Base-by-base conservation (phyloP, 1,284 basidiomycete genomes). In the Ustilago hordei region DNA sequence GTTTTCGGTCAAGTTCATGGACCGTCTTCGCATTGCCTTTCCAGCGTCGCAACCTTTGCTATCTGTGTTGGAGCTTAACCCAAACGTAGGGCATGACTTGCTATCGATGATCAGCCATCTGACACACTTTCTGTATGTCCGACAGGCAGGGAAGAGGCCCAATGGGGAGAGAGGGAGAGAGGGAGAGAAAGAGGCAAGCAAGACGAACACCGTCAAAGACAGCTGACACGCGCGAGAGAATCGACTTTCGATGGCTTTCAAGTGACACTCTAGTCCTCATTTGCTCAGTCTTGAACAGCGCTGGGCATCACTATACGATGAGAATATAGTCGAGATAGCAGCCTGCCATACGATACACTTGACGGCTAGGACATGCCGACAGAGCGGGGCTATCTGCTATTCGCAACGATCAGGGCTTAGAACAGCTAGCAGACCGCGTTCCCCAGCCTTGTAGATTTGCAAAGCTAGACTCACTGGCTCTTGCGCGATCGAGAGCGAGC, bases 401-500 rank as follows among this genome's bases (percentile, higher is more conserved):
- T 28, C 23, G 23, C 23, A 28, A 28, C 3, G 23, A 28, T 28
- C 23, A 28, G 23, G 23, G 23, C 45, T 56, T 50, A 7, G 11
- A 32, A 12, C 48, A 17, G 48, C 48, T 19, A 17, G 48, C 48
- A 50, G 23, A 13, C 28, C 48, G 31, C 11, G 48, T 15, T 50
- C 28, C 15, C 31, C 5, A 50, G n/a, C 8, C 31, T 48, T 9
- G n/a, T 48, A 41, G 5, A 23, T n/a, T 50, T 12, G 9, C 48
- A 32, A 28, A 50, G 48, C 48, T 28, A 8, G 43, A 45, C 7
- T 23, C 43, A 17, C 28, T 28, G 19, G 48, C 48, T 50, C 48
- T 50, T 59, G 57, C 57, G 47, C 47, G 57, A 48, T 31, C 58
- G n/a, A 52, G 47, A 60, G 58, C 48, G 48, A 39, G n/a, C n/a